phyloP scores from a whole-genome alignment of 2,329 filamentous ascomycete genomes.

The Penicillium sp. region DNA sequence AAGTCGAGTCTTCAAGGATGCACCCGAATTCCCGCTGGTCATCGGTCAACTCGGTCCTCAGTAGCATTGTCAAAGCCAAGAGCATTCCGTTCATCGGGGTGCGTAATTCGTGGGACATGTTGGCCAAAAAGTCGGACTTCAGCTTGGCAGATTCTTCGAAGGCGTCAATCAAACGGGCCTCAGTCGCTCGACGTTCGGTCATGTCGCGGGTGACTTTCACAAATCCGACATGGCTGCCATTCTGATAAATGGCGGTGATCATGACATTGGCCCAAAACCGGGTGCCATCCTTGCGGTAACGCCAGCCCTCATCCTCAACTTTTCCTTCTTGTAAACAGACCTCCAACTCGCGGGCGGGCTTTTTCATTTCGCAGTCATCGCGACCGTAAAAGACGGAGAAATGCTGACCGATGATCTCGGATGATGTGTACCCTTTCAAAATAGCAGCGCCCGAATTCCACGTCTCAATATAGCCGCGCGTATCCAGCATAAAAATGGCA shows the following conservation, averaged over 20 bases:
- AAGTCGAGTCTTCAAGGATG: conserved; percentile 61
- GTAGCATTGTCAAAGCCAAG: conserved; percentile 58
- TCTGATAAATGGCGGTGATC: conserved; percentile 57
- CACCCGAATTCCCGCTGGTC: conserved; percentile 58
- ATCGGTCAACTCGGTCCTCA: conserved; percentile 53
- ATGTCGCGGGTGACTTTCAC: conserved; percentile 61
- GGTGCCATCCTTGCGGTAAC: conserved; percentile 58
- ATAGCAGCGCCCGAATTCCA: conserved; percentile 59
- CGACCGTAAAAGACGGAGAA: conserved; percentile 59
- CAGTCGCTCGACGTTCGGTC: conserved; percentile 56
- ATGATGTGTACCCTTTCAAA: conserved; percentile 56
- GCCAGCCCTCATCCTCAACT: conserved; percentile 61
- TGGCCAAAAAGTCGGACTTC: conserved; percentile 62
- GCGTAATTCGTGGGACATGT: conserved; percentile 65
- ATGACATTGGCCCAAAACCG: conserved; percentile 63
- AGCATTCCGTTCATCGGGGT: conserved; percentile 66
- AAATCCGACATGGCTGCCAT: conserved; percentile 56
- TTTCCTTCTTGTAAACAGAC: conserved; percentile 56
- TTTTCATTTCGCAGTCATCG: conserved; percentile 51
- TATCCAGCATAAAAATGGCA: conserved; percentile 63
- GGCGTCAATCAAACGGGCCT: conserved; percentile 56
- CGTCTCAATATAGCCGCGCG: conserved; percentile 55
- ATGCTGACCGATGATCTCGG: conserved; percentile 59
- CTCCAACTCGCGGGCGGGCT: conserved; percentile 54
- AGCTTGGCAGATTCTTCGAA: conserved; percentile 64